Percentiles rank a stretch among this genome's conserved stretches.
These are phyloP conservation scores for Alternaria ethzedia DNA, from an alignment of 2,329 filamentous ascomycete species.

Conservation along the genomic window DNA sequence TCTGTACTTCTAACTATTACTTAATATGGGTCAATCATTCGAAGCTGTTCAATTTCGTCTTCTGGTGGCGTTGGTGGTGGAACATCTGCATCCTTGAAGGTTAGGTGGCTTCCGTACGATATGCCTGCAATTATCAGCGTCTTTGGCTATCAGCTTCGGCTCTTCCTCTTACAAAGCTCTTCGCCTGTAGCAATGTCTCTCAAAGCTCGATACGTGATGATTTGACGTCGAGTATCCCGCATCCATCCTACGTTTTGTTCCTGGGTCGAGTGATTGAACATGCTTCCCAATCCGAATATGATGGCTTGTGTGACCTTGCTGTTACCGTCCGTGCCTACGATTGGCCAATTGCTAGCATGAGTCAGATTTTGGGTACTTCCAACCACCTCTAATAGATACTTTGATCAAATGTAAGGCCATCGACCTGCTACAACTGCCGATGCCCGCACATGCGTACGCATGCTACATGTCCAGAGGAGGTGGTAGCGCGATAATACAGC, in stretches of 20 bases:
- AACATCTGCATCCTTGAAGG: conserved; percentile 54
- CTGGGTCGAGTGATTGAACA: conserved; percentile 63
- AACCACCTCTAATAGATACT: background rate
- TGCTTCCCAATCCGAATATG: conserved; percentile 61
- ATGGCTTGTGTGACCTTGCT: conserved; percentile 57
- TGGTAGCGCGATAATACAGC: background rate
- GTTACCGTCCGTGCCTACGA: conserved; percentile 26
- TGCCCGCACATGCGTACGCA: background rate
- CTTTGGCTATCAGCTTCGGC: background rate
- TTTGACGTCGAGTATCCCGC: conserved; percentile 53
- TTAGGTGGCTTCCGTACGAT: conserved; percentile 56
- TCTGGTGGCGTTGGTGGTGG: conserved; percentile 35
- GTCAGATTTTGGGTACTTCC: conserved; percentile 13
- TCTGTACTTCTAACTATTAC: conserved; percentile 14
- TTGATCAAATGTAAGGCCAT: background rate
- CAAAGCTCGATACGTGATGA: conserved; percentile 59
- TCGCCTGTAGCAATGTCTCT: conserved; percentile 59
- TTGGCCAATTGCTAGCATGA: conserved; percentile 53
- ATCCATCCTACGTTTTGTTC: conserved; percentile 64
- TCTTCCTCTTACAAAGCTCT: conserved; percentile 56
- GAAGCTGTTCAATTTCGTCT: conserved; percentile 49
- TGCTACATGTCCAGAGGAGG: background rate
- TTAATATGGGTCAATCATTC: conserved; percentile 50
- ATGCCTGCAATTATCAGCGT: conserved; percentile 46
- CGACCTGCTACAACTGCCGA: background rate